Evolutionary conservation across 108 stramenopile species (phyloP), one percentile per base, ranked within the genome.

Genomic region (Chaetoceros tenuissimus): DNA sequence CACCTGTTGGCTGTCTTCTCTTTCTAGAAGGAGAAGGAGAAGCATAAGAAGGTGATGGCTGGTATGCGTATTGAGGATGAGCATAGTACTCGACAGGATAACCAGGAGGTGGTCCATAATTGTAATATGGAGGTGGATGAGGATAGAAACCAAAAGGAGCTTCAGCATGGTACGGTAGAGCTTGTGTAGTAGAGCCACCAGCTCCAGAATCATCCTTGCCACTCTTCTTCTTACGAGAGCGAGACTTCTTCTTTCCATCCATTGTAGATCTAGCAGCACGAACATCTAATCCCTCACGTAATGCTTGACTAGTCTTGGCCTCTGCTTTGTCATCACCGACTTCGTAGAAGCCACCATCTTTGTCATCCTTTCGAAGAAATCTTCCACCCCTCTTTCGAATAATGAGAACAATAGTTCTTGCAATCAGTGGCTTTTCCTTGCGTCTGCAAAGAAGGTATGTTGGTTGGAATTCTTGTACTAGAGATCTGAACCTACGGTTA

Each of bases 241-340:
- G 26, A 13, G 34, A 40, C 13, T 40, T 40, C 34, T 40, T 40
- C 13, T 13, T 40, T 40, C 34, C 34, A 13, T 40, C 34, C 5
- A 40, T 40, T 1, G 74, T 69, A 58, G 66, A 62, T 72, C 84
- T 85, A 20, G 89, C 87, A 8, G 89, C 89, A 2, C 89, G 66
- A 1, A 92, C 89, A 71, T 92, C 89, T 53, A 92, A 65, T 0
- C 89, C 89, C 57, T 92, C 89, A 26, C 89, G 69, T 19, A 92
- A 57, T 0, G 89, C 89, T 64, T 92, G 89, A 40, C 79, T 81
- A 23, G 89, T 92, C 71, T 92, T 92, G 30, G 89, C 89, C 55
- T 92, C 89, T 17, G 89, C 89, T 72, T 87, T 92, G 47, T 74
- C 72, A 59, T 92, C 89, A 2, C 89, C 89, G 23, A 92, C 89